Evolutionary conservation across 2,329 filamentous ascomycete species (phyloP).

Genomic region (Lasiodiplodia gonubiensis): DNA sequence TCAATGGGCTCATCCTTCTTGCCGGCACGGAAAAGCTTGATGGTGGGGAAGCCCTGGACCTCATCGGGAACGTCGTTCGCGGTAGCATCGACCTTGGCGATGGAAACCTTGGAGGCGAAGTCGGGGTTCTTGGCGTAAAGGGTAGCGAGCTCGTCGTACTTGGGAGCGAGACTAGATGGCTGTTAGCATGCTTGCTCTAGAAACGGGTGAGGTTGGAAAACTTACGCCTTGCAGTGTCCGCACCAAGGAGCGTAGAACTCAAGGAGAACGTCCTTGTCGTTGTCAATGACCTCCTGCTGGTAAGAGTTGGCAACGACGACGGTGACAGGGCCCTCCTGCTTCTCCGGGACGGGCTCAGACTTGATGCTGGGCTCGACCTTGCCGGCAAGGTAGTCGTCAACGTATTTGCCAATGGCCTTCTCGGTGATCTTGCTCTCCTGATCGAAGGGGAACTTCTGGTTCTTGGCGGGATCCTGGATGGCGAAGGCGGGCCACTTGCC

Average conservation of each 20-base stretch:
- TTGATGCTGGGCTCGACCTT: conserved; percentile 97
- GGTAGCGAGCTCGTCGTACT: conserved; percentile 68
- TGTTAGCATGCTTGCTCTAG: conserved; percentile 22
- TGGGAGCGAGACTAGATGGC: conserved; percentile 61
- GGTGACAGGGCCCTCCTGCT: conserved; percentile 85
- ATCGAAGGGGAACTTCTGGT: conserved; percentile 95
- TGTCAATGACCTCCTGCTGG: conserved; percentile 86
- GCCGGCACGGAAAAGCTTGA: conserved; percentile 95
- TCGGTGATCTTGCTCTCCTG: conserved; percentile 78
- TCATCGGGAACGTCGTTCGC: conserved; percentile 96
- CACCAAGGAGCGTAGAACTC: conserved; percentile 97
- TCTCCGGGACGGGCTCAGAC: conserved; percentile 95
- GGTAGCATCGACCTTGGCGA: conserved; percentile 94
- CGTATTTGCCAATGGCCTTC: conserved; percentile 78
- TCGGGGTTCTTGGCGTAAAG: conserved; percentile 60
- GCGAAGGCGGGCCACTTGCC: conserved; percentile 97
- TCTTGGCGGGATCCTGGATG: conserved; percentile 94
- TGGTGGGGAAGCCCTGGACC: conserved; percentile 97
- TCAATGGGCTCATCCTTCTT: conserved; percentile 83
- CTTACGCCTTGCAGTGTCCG: conserved; percentile 71
- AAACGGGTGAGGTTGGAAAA: conserved; percentile 26
- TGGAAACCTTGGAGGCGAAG: conserved; percentile 64
- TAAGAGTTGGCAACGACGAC: conserved; percentile 94
- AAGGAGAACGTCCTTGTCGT: conserved; percentile 94
- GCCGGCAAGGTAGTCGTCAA: conserved; percentile 82